phyloP scores from a whole-genome alignment of 352 stramenopile genomes.

The Blastocystis sp. region DNA sequence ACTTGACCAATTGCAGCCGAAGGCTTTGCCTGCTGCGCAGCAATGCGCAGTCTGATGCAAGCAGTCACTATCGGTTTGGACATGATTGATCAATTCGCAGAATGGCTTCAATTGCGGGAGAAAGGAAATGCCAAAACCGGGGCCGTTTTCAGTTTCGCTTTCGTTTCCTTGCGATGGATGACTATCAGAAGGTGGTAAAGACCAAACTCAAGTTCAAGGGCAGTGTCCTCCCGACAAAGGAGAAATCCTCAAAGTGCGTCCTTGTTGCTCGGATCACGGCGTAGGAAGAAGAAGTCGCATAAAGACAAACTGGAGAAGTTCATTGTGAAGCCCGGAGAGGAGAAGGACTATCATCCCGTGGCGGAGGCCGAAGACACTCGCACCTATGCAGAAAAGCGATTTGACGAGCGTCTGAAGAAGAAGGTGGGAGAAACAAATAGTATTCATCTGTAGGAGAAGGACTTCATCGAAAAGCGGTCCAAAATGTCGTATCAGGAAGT shows the following conservation, averaged over 20 bases:
- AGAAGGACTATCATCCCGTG: slow-evolving; percentile 60
- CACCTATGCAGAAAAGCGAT: slow-evolving; percentile 64
- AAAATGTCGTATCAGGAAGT: slow-evolving; percentile 65
- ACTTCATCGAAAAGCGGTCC: slow-evolving; percentile 56
- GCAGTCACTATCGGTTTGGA: slow-evolving; percentile 77
- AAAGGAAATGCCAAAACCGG: background rate
- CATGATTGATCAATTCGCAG: slow-evolving; percentile 48
- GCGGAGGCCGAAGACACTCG: slow-evolving; percentile 41
- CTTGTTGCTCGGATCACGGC: background rate
- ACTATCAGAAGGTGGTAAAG: slow-evolving; percentile 60
- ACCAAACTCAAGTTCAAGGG: slow-evolving; percentile 67
- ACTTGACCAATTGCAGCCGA: slow-evolving; percentile 80
- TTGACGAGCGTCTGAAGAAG: slow-evolving; percentile 53
- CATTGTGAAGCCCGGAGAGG: slow-evolving; percentile 59
- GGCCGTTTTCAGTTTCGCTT: background rate
- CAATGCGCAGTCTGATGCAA: slow-evolving; percentile 81
- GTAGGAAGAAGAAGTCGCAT: slow-evolving; percentile 60
- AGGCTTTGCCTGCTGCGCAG: slow-evolving; percentile 81
- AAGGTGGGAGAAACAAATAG: background rate
- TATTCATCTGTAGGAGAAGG: slow-evolving; percentile 51
- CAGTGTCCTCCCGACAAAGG: slow-evolving; percentile 52
- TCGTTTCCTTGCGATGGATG: slow-evolving; percentile 10
- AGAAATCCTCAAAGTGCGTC: slow-evolving; percentile 14
- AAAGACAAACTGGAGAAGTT: slow-evolving; percentile 64
- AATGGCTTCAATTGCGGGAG: background rate